These are phyloP conservation scores for Xylaria scruposa DNA, from an alignment of 495 filamentous ascomycete genomes.

Conservation along the genomic window DNA sequence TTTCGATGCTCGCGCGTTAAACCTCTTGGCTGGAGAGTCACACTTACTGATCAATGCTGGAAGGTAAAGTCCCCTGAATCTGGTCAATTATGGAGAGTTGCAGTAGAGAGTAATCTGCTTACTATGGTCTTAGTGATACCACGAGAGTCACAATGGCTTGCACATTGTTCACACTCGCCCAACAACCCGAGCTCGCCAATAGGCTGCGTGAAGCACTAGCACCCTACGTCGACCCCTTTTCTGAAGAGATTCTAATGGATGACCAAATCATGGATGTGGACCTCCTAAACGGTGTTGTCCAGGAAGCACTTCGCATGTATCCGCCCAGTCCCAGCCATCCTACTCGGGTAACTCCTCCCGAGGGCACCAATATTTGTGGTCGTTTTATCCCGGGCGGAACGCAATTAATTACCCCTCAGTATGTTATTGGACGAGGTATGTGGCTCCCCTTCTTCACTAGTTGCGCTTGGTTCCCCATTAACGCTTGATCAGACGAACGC, in stretches of 20 bases:
- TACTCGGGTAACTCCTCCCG: not conserved
- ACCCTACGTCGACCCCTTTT: constrained; percentile 6
- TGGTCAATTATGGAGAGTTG: not conserved
- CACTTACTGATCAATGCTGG: constrained; percentile 2
- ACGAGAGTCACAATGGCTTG: constrained; percentile 1
- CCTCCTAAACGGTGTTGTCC: not conserved
- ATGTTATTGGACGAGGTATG: constrained; percentile 5
- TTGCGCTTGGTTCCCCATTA: not conserved
- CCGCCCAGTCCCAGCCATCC: not conserved
- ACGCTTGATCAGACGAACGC: not conserved
- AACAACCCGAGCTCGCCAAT: not conserved
- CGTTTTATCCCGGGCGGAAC: not conserved
- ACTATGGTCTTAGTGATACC: not conserved
- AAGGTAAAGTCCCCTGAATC: not conserved
- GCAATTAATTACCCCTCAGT: not conserved
- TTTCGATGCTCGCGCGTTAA: not conserved
- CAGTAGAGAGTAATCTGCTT: not conserved
- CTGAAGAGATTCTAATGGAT: not conserved
- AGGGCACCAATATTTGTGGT: not conserved
- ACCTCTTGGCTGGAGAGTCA: not conserved
- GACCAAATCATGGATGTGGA: not conserved
- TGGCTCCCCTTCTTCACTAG: not conserved
- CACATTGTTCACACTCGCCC: not conserved
- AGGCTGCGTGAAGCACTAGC: not conserved
- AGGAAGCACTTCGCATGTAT: not conserved